Conservation (phyloP, 148 eudicot species). For the Agrostemma githago region DNA sequence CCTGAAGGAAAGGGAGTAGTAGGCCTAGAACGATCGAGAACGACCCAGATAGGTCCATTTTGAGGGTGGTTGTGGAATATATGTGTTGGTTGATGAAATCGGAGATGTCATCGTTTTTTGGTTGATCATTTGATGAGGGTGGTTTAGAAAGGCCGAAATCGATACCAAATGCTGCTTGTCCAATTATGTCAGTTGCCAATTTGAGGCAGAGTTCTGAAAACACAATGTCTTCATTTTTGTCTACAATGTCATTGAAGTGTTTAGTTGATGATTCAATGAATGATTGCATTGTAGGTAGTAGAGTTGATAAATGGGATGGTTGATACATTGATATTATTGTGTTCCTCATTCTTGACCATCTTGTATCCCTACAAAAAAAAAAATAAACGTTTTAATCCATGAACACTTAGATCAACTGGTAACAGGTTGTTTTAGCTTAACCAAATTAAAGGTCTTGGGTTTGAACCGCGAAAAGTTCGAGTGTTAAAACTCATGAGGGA, state of each 20-base stretch:
- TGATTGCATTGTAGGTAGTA: slow-evolving; percentile 77
- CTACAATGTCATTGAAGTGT: slow-evolving; percentile 31
- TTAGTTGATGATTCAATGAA: slow-evolving; percentile 50
- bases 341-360: slow-evolving; percentile 90
- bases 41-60: slow-evolving; percentile 92
- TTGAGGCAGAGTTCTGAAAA: slow-evolving; percentile 72
- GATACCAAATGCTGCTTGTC: slow-evolving; percentile 86
- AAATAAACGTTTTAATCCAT: no score
- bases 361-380: slow-evolving; percentile 51
- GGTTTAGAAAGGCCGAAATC: slow-evolving; percentile 72
- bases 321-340: slow-evolving; percentile 79
- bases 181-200: slow-evolving; percentile 78
- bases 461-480: no score
- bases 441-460: no score
- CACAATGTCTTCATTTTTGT: slow-evolving; percentile 30
- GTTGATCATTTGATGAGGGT: slow-evolving; percentile 22
- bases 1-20: slow-evolving; percentile 69
- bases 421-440: no score
- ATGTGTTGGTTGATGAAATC: slow-evolving; percentile 78
- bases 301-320: slow-evolving; percentile 78
- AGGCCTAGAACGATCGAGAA: slow-evolving; percentile 74
- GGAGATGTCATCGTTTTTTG: slow-evolving; percentile 30
- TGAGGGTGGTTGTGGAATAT: slow-evolving; percentile 75
- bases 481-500: no score
- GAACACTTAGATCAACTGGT: no score